Evolutionary conservation across 345 rosid species (phyloP), one percentile per base, ranked within the genome.

Genomic region (Sonneratia caseolaris): DNA sequence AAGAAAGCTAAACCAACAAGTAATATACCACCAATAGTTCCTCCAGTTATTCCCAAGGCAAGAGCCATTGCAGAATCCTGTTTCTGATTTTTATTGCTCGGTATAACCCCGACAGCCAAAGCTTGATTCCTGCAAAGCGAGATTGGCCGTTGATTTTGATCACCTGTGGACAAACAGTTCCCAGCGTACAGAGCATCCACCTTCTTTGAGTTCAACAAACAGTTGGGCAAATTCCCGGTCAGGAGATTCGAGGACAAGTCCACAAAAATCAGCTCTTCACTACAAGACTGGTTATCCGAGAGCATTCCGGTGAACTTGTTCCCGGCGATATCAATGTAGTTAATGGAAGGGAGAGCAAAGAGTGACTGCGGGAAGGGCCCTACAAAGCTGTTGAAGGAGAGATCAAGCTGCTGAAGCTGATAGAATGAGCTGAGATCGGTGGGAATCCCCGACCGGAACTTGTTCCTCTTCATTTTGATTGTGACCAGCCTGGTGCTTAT

Each of bases 241-340:
- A 95, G 78, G 69, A 89, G 92, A 86, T 95, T 95, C 7, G 96
- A 86, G 8, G 97, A 92, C 22, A 95, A 69, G 79, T 95, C 96
- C 35, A 86, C 97, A 78, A 73, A 73, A 57, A 82, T 73, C 19
- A 95, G 86, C 51, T 77, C 76, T 40, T 73, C 77, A 80, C 81
- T 84, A 78, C 99, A 95, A 74, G 99, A 86, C 70, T 87, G 82
- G 74, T 89, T 87, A 68, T 83, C 74, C 2, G 80, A 86, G 66
- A 95, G 90, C 97, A 77, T 76, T 64, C 99, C 98, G 0, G 96
- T 95, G 82, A 95, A 82, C 81, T 86, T 92, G 80, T 95, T 95
- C 61, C 86, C 85, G 35, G 96, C 89, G 53, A 90, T 80, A 69
- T 89, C 79, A 68, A 95, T 74, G 71, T 86, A 90, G 65, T 81